A percentile compares a stretch with the other conserved stretches of the same genome.
Conservation (phyloP, 2,329 filamentous ascomycete species). For the Stemphylium beticola region DNA sequence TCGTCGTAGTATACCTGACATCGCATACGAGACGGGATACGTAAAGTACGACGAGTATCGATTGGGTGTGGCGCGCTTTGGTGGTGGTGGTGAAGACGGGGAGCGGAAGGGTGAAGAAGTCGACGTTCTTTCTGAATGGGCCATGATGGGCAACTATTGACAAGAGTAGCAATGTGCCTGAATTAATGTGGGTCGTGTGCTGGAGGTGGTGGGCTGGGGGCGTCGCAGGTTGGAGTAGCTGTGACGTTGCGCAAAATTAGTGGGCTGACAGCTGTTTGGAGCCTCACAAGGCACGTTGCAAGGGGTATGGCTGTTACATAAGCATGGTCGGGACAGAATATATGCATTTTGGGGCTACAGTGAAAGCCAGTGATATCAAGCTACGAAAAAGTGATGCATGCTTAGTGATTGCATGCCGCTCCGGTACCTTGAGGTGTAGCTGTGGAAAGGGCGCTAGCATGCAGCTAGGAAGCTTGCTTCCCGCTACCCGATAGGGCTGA, state of each 20-base stretch:
- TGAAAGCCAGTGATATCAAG: not conserved
- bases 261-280: constrained; percentile 30
- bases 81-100: constrained; percentile 10
- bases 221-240: constrained; percentile 24
- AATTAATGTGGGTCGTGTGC: constrained; percentile 35
- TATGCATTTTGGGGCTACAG: constrained; percentile 2
- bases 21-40: constrained; percentile 57
- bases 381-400: constrained; percentile 12
- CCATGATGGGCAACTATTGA: constrained; percentile 31
- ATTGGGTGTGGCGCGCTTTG: constrained; percentile 18
- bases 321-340: not conserved
- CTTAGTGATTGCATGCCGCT: constrained; percentile 15
- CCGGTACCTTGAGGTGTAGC: constrained; percentile 17
- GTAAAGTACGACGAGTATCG: constrained; percentile 54
- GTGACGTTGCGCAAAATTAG: constrained; percentile 37
- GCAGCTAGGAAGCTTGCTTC: constrained; percentile 38
- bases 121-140: constrained; percentile 29
- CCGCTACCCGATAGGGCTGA: constrained; percentile 29
- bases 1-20: constrained; percentile 55
- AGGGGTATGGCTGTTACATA: constrained; percentile 12
- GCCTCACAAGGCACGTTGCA: constrained; percentile 5
- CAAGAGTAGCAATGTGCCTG: constrained; percentile 12
- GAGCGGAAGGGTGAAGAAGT: constrained; percentile 21
- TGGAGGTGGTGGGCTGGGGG: constrained; percentile 23
- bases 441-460: constrained; percentile 25